phyloP scores from a whole-genome alignment of 225 moss, liverwort and hornwort species.

The Polytrichum commune region DNA sequence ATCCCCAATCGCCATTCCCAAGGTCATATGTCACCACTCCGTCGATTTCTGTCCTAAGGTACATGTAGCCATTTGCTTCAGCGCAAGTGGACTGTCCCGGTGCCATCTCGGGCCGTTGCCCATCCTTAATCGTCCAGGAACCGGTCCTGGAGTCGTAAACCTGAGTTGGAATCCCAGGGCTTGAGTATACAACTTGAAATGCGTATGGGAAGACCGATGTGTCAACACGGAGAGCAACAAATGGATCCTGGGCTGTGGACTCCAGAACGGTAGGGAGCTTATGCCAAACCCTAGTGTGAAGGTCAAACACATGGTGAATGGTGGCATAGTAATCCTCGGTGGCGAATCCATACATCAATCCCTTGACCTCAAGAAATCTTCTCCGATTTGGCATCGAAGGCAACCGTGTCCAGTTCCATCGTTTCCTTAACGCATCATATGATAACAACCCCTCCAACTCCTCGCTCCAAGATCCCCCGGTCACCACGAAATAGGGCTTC shows the following conservation, averaged over 20 bases:
- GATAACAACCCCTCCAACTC: constrained; percentile 5
- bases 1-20: not conserved
- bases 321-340: not conserved
- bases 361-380: constrained; percentile 2
- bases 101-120: too few species aligned
- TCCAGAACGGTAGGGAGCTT: not conserved
- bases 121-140: constrained; percentile 2
- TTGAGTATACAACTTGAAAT: constrained; percentile 11
- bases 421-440: not conserved
- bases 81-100: not conserved
- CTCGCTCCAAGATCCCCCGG: not conserved
- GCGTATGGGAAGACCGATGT: constrained; percentile 8
- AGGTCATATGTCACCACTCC: not conserved
- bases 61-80: not conserved
- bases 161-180: constrained; percentile 4
- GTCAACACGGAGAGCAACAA: constrained; percentile 6
- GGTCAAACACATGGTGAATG: not conserved
- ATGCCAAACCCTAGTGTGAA: not conserved
- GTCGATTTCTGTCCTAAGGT: not conserved
- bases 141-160: constrained; percentile 8
- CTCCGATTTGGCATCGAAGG: not conserved
- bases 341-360: constrained; percentile 8
- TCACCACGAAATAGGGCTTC: constrained; percentile 12
- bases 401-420: constrained; percentile 5
- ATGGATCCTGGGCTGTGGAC: constrained; percentile 5